Percentiles rank a stretch among this genome's conserved stretches.
Conservation (phyloP, 2,329 filamentous ascomycete species). For the Pseudogymnoascus sp. region DNA sequence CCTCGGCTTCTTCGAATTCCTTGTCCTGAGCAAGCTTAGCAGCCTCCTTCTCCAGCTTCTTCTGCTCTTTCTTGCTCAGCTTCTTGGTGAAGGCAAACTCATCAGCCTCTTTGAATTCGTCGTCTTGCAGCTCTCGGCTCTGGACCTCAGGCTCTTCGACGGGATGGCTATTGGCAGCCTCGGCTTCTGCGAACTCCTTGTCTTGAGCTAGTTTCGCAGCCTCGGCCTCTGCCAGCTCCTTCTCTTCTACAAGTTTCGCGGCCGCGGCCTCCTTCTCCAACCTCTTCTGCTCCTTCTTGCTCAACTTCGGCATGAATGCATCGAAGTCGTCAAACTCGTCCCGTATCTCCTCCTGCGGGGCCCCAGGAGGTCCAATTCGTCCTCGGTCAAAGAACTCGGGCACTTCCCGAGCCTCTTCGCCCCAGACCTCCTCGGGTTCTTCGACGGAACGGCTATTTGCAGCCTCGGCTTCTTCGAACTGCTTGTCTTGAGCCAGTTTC, state of each 20-base stretch:
- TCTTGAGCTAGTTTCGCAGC: background rate
- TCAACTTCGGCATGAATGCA: slow-evolving; percentile 28
- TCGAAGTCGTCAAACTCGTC: slow-evolving; percentile 18
- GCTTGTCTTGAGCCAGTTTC: background rate
- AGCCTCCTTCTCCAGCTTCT: background rate
- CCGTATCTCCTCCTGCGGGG: background rate
- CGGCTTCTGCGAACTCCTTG: background rate
- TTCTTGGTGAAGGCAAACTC: slow-evolving; percentile 14
- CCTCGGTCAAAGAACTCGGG: background rate
- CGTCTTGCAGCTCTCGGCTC: background rate
- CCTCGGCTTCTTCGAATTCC: background rate
- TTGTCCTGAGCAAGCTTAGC: background rate
- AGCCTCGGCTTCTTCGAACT: background rate
- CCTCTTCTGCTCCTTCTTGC: slow-evolving; percentile 43
- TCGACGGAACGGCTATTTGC: background rate
- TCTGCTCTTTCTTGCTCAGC: slow-evolving; percentile 3
- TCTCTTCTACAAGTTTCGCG: background rate
- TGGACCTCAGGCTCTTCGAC: background rate
- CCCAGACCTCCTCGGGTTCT: background rate
- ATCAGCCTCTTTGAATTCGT: slow-evolving; percentile 10
- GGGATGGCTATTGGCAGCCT: background rate
- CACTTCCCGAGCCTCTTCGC: slow-evolving; percentile 14
- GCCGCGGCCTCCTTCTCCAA: slow-evolving; percentile 13
- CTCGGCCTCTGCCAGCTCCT: background rate
- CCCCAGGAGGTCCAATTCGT: background rate